Evolutionary conservation across 73 alveolate species (phyloP).

Genomic region (Paramecium tetraurelia): DNA sequence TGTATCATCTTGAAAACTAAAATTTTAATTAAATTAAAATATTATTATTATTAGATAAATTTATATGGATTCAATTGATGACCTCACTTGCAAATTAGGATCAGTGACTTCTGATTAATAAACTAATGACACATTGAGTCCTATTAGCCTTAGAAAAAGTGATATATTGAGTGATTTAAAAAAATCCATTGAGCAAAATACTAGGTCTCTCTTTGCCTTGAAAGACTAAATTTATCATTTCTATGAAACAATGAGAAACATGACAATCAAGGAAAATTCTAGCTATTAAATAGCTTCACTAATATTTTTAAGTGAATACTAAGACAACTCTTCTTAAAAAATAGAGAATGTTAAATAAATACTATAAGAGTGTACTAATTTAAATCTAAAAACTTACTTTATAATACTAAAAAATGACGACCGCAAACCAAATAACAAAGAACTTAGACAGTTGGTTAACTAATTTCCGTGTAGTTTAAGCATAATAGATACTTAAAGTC

Average conservation of each 20-base stretch:
- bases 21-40: background rate
- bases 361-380: background rate
- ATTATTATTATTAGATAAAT: background rate
- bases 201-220: background rate
- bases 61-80: background rate
- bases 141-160: background rate
- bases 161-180: background rate
- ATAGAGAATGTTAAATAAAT: background rate
- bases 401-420: background rate
- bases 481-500: background rate
- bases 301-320: background rate
- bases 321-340: background rate
- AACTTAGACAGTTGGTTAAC: background rate
- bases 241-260: background rate
- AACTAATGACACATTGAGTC: constrained; percentile 13
- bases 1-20: background rate
- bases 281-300: background rate
- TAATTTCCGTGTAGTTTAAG: constrained; percentile 12
- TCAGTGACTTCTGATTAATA: background rate
- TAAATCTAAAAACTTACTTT: background rate
- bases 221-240: background rate
- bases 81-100: constrained; percentile 10
- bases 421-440: background rate
- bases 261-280: background rate
- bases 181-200: background rate